phyloP scores from a whole-genome alignment of 148 eudicot genomes.

The Silene conica region DNA sequence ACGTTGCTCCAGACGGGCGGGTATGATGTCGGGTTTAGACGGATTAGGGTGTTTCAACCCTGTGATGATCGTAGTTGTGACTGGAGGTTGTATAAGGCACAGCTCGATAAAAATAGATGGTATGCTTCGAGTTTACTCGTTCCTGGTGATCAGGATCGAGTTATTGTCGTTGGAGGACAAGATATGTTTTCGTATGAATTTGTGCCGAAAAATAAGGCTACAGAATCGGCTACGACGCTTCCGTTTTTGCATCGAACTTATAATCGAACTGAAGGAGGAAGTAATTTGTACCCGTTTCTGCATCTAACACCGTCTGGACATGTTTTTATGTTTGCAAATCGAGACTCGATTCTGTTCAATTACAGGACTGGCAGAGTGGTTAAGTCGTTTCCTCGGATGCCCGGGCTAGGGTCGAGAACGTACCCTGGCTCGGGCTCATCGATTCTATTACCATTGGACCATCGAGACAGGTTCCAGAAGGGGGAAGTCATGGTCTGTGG shows the following conservation, averaged over 20 bases:
- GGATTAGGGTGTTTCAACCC: conserved; percentile 28
- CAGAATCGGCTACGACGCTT: conserved; percentile 9
- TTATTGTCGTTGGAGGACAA: conserved; percentile 63
- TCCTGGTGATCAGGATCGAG: conserved; percentile 48
- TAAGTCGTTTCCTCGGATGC: conserved; percentile 50
- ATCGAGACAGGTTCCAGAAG: background rate
- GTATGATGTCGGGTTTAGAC: conserved; percentile 27
- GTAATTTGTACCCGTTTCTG: conserved; percentile 70
- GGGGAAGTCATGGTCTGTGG: conserved; percentile 61
- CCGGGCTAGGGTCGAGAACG: conserved; percentile 56
- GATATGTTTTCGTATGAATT: conserved; percentile 56
- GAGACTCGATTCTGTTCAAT: conserved; percentile 62
- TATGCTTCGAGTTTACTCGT: conserved; percentile 38
- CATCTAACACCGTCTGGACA: conserved; percentile 63
- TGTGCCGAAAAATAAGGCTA: conserved; percentile 39
- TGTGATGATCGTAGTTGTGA: conserved; percentile 41
- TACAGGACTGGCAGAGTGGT: conserved; percentile 37
- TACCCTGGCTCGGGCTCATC: conserved; percentile 79
- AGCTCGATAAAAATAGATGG: conserved; percentile 21
- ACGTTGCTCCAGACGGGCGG: conserved; percentile 37
- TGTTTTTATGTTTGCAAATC: conserved; percentile 73
- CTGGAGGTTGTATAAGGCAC: conserved; percentile 39
- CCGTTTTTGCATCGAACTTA: conserved; percentile 44
- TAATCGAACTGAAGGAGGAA: conserved; percentile 36
- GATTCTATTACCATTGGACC: conserved; percentile 52